Evolutionary conservation across 169 alveolate species (phyloP).

Genomic region (Cryptosporidium parvum): DNA sequence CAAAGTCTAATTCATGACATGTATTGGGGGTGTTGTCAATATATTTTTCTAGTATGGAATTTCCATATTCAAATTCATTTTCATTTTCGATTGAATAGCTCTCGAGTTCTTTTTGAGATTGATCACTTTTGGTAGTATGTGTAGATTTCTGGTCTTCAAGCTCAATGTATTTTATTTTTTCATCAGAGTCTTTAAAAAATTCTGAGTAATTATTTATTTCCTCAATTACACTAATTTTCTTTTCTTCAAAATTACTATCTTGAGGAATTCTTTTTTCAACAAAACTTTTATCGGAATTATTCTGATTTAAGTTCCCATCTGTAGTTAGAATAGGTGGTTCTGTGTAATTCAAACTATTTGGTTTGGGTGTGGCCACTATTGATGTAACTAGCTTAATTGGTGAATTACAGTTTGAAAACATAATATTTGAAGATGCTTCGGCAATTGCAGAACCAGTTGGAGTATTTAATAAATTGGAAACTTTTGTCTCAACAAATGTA

Average conservation of each 20-base stretch:
- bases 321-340: not conserved
- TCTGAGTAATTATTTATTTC: not conserved
- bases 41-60: not conserved
- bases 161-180: no score
- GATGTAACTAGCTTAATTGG: constrained; percentile 33
- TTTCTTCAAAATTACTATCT: not conserved
- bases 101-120: not conserved
- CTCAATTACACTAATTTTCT: no score
- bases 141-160: not conserved
- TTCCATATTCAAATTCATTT: not conserved
- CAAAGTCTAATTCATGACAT: not conserved
- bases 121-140: not conserved
- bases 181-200: not conserved
- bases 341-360: not conserved
- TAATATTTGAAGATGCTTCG: constrained; percentile 42
- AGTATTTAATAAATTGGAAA: constrained; percentile 41
- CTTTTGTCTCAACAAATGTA: constrained; percentile 50
- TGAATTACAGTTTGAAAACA: constrained; percentile 34
- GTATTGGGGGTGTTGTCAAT: not conserved
- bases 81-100: not conserved
- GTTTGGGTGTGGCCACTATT: not conserved
- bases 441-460: constrained; percentile 28
- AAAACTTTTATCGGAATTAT: not conserved
- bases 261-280: not conserved
- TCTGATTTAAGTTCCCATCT: not conserved